Percentiles rank a stretch among this genome's conserved stretches.
Evolutionary conservation across 192 early-diverging fungal genomes (phyloP).

Genomic region (Gaertneriomyces sp.): DNA sequence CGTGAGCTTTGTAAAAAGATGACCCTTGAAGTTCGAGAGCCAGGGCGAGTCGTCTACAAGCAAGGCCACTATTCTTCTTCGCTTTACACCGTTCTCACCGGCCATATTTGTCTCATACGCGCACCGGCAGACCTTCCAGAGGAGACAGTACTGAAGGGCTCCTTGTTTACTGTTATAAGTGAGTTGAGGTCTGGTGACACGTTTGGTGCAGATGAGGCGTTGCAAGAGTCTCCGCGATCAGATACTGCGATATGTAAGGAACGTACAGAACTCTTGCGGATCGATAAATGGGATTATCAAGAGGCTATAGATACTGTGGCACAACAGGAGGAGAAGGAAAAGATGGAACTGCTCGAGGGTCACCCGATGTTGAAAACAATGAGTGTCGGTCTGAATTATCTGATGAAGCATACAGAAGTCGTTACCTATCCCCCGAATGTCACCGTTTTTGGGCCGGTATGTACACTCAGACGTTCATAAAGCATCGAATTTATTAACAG

Average conservation of each 20-base stretch:
- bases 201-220: not conserved
- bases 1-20: not conserved
- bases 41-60: constrained; percentile 3
- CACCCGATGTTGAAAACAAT: not conserved
- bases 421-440: not conserved
- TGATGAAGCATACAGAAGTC: constrained; percentile 3
- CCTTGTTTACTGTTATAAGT: not conserved
- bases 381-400: not conserved
- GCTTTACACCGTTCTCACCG: not conserved
- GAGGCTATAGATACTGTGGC: constrained; percentile 1
- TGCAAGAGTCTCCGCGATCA: not conserved
- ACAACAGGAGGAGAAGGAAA: constrained; percentile 1
- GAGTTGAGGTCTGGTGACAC: not conserved
- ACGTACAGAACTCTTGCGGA: constrained; percentile 4
- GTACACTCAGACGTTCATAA: not conserved
- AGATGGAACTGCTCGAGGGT: not conserved
- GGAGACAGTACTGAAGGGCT: too few relatives aligned
- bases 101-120: not conserved
- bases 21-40: not conserved
- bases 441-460: constrained; percentile 8
- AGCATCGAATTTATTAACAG: not conserved
- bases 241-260: constrained; percentile 10
- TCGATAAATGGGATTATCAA: constrained; percentile 15
- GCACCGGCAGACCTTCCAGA: not conserved
- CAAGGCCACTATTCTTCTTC: constrained; percentile 11